Conservation (phyloP, 1,139 yeast genomes). For the Pichia sp. region DNA sequence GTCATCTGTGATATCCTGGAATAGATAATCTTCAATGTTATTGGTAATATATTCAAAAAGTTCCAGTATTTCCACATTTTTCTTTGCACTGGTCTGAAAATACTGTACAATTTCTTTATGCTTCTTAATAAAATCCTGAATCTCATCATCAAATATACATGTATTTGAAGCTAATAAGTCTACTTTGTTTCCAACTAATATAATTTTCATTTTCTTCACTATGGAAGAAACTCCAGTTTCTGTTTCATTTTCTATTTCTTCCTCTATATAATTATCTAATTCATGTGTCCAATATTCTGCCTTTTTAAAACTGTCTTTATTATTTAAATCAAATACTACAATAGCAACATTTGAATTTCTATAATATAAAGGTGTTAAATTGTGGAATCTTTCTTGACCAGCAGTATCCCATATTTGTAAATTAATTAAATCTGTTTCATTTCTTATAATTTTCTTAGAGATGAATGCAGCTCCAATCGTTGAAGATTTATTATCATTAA, state of each 20-base stretch:
- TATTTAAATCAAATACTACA: conserved; percentile 66
- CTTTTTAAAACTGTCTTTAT: conserved; percentile 39
- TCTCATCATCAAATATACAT: conserved; percentile 20
- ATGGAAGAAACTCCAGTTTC: background rate
- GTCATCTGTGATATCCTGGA: conserved; percentile 20
- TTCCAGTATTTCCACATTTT: conserved; percentile 39
- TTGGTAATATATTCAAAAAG: conserved; percentile 40
- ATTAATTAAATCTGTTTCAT: conserved; percentile 28
- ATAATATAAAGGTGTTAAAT: conserved; percentile 87
- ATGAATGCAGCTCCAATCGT: conserved; percentile 71
- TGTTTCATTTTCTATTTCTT: conserved; percentile 21
- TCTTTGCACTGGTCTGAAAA: conserved; percentile 42
- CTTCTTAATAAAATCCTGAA: conserved; percentile 16
- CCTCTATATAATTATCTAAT: conserved; percentile 31
- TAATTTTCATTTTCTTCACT: conserved; percentile 33
- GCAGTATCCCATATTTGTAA: conserved; percentile 81
- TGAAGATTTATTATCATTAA: conserved; percentile 56
- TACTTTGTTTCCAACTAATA: conserved; percentile 38
- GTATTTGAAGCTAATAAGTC: conserved; percentile 31
- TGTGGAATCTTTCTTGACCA: conserved; percentile 87
- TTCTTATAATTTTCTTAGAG: conserved; percentile 46
- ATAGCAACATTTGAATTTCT: conserved; percentile 84
- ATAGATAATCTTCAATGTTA: conserved; percentile 33
- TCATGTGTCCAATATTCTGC: conserved; percentile 58
- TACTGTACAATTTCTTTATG: conserved; percentile 22